Conservation (phyloP, 176 grass and related monocot genomes). For the Raddia distichophylla region DNA sequence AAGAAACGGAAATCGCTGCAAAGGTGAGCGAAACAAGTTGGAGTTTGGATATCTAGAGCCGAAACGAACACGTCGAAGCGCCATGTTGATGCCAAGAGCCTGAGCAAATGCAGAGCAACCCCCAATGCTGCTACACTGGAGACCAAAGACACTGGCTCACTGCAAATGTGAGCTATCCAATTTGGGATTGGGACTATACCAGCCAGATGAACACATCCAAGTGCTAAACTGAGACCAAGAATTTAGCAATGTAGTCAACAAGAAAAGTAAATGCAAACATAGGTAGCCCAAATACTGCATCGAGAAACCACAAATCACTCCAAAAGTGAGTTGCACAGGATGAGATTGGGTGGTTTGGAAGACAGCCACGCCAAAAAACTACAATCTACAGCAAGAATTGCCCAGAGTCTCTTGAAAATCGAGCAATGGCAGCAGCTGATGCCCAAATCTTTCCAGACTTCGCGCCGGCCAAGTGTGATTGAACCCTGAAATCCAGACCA, state of each 20-base stretch:
- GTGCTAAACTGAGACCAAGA: constrained; percentile 1
- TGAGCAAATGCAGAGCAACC: constrained; percentile 9
- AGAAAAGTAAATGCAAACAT: background rate
- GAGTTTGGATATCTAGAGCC: background rate
- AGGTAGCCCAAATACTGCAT: background rate
- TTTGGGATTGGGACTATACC: background rate
- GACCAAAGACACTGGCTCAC: background rate
- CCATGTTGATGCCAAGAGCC: constrained; percentile 8
- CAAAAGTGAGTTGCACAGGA: constrained; percentile 22
- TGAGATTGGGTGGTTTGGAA: constrained; percentile 6
- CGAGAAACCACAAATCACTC: constrained; percentile 28
- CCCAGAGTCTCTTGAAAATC: background rate
- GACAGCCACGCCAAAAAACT: background rate
- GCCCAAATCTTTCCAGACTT: constrained; percentile 2
- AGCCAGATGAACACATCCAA: background rate
- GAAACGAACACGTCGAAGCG: background rate
- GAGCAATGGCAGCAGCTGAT: constrained; percentile 21
- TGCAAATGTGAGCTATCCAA: background rate
- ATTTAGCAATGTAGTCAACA: constrained; percentile 9
- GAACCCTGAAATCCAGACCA: constrained; percentile 28
- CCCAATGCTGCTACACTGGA: background rate
- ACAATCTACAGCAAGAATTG: background rate
- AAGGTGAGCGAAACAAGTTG: background rate
- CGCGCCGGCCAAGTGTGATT: background rate
- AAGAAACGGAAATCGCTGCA: constrained; percentile 17